Evolutionary conservation across 768 basidiomycete species (phyloP).

Genomic region (Amanita phalloides): DNA sequence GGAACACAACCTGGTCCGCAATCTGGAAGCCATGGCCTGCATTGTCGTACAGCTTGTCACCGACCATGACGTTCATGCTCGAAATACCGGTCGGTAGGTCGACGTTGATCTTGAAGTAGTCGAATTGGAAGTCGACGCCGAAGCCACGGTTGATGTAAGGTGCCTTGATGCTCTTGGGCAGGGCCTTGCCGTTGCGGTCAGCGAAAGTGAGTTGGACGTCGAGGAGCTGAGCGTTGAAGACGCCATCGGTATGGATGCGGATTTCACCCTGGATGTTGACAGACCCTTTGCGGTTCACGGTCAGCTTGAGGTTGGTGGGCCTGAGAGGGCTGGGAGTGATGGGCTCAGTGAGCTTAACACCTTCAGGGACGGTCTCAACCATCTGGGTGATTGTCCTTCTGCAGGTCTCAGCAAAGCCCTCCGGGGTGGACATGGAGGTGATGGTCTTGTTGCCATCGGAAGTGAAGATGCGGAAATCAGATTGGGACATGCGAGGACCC

Average conservation of each 20-base stretch:
- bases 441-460: background rate
- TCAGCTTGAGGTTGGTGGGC: background rate
- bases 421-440: background rate
- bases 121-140: background rate
- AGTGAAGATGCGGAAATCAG: slow-evolving; percentile 1
- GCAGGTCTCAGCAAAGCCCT: background rate
- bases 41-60: background rate
- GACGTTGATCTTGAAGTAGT: background rate
- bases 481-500: background rate
- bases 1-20: slow-evolving; percentile 1
- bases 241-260: background rate
- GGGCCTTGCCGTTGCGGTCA: background rate
- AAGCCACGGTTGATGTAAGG: slow-evolving; percentile 2
- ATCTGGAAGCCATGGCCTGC: background rate
- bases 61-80: background rate
- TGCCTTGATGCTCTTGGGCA: background rate
- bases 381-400: background rate
- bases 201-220: background rate
- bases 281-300: background rate
- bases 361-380: background rate
- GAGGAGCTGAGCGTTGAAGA: background rate
- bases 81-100: background rate
- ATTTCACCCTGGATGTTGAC: background rate
- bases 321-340: slow-evolving; percentile 1
- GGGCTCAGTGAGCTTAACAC: background rate